Percentiles rank a stretch among this genome's conserved stretches.
These are phyloP conservation scores for Cerioporus squamosus DNA, from an alignment of 1,284 basidiomycete genomes.

Conservation along the genomic window DNA sequence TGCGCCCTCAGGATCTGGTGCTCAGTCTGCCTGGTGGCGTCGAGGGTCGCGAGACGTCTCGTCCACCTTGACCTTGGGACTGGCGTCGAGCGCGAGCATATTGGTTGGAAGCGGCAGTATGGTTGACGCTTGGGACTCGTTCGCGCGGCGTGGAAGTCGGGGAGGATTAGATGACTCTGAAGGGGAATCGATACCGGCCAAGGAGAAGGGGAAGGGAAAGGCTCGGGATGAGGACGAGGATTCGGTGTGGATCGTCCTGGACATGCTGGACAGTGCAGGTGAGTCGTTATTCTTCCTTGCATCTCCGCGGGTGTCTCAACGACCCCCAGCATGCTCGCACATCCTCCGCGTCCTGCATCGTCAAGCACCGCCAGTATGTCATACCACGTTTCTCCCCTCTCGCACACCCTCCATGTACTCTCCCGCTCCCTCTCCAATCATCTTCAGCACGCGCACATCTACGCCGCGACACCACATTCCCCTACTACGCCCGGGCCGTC, in stretches of 20 bases:
- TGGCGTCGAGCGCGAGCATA: constrained; percentile 24
- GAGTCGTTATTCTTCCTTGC: constrained; percentile 17
- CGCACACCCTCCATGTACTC: constrained; percentile 15
- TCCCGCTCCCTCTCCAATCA: constrained; percentile 15
- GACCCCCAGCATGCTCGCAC: constrained; percentile 51
- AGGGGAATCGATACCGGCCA: neutral
- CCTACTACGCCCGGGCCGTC: constrained; percentile 9
- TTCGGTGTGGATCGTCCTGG: constrained; percentile 61
- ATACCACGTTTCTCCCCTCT: constrained; percentile 50
- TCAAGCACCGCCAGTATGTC: constrained; percentile 43
- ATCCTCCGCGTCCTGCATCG: constrained; percentile 67
- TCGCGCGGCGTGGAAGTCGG: constrained; percentile 20
- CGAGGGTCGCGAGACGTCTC: constrained; percentile 29
- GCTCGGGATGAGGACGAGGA: constrained; percentile 26
- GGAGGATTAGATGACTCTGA: constrained; percentile 15
- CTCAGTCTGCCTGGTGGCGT: constrained; percentile 28
- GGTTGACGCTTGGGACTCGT: constrained; percentile 24
- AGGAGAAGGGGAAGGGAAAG: constrained; percentile 5
- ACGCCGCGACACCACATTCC: constrained; percentile 18
- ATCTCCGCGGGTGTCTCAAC: neutral
- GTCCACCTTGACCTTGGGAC: constrained; percentile 10
- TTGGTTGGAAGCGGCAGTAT: constrained; percentile 14
- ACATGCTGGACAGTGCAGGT: constrained; percentile 61
- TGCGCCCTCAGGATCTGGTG: neutral
- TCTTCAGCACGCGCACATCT: constrained; percentile 18